Conservation (phyloP, 2,329 filamentous ascomycete genomes). For the Curvularia spicifera region DNA sequence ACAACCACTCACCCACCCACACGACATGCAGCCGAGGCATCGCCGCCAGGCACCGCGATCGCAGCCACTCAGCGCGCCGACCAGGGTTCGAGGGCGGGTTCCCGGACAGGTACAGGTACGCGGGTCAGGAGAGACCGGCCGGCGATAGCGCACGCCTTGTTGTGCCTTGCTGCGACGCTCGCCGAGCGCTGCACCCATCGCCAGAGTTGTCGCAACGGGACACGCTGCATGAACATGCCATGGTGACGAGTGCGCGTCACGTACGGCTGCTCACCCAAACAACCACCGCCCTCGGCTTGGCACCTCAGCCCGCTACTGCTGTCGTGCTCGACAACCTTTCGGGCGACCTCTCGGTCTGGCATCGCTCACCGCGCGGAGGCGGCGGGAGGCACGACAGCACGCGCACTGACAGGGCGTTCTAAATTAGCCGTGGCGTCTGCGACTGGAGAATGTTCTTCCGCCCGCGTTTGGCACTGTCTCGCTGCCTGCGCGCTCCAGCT, state of each 20-base stretch:
- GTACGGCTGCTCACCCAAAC: conserved; percentile 5
- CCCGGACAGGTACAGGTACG: conserved; percentile 5
- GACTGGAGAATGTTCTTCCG: neutral
- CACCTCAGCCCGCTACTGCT: conserved; percentile 13
- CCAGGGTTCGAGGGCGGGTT: conserved; percentile 7
- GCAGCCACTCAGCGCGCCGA: conserved; percentile 20
- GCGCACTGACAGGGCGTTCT: conserved; percentile 15
- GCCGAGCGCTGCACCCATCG: conserved; percentile 18
- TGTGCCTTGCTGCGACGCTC: conserved; percentile 30
- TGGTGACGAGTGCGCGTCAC: conserved; percentile 25
- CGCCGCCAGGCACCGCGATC: conserved; percentile 11
- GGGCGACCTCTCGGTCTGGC: conserved; percentile 13
- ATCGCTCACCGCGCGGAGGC: conserved; percentile 16
- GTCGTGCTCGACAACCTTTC: conserved; percentile 17
- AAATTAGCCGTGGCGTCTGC: conserved; percentile 13
- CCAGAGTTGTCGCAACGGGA: conserved; percentile 29
- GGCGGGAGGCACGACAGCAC: conserved; percentile 13
- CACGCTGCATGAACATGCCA: conserved; percentile 38
- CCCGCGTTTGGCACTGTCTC: conserved; percentile 4
- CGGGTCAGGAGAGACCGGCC: conserved; percentile 27
- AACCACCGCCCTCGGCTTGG: conserved; percentile 1
- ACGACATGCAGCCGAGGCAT: conserved; percentile 15
- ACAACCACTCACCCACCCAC: no score
- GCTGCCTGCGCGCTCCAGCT: neutral
- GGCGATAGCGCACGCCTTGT: conserved; percentile 28